Conservation (phyloP, 371 early-diverging fungal genomes). For the Funneliformis caledonium region DNA sequence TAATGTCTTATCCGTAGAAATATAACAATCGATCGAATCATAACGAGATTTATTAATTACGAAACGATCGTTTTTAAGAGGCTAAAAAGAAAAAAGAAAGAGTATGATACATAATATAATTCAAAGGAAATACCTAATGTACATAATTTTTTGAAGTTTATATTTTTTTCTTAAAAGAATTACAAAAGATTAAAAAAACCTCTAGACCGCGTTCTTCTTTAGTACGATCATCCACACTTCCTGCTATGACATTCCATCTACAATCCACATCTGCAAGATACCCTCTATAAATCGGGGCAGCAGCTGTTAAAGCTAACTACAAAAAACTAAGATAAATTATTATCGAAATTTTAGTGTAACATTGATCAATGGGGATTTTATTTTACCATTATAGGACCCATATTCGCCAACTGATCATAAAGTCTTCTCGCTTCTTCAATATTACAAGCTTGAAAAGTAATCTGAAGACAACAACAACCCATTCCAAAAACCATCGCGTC, state of each 20-base stretch:
- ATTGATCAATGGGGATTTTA: not conserved
- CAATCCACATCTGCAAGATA: slow-evolving; percentile 96
- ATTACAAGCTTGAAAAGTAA: slow-evolving; percentile 98
- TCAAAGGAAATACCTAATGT: not conserved
- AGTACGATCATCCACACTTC: slow-evolving; percentile 96
- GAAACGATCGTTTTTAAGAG: slow-evolving; percentile 69
- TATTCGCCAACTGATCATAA: slow-evolving; percentile 95
- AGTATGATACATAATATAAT: not conserved
- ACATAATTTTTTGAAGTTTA: not conserved
- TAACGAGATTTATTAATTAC: slow-evolving; percentile 97
- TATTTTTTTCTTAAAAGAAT: not conserved
- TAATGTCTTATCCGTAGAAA: slow-evolving; percentile 77
- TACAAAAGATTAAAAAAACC: slow-evolving; percentile 50
- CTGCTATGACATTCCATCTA: slow-evolving; percentile 97
- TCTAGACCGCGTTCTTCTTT: slow-evolving; percentile 89
- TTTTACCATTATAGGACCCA: slow-evolving; percentile 89
- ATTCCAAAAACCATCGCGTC: slow-evolving; percentile 99
- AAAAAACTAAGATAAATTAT: slow-evolving; percentile 19
- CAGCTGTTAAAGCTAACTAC: slow-evolving; percentile 90
- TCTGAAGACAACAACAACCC: slow-evolving; percentile 99
- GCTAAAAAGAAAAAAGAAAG: slow-evolving; percentile 49
- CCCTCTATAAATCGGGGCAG: slow-evolving; percentile 94
- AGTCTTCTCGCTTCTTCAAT: slow-evolving; percentile 92
- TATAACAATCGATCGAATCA: slow-evolving; percentile 93
- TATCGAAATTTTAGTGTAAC: not conserved